Evolutionary conservation across 768 basidiomycete genomes (phyloP).

Genomic region (Cystofilobasidium bisporidii): DNA sequence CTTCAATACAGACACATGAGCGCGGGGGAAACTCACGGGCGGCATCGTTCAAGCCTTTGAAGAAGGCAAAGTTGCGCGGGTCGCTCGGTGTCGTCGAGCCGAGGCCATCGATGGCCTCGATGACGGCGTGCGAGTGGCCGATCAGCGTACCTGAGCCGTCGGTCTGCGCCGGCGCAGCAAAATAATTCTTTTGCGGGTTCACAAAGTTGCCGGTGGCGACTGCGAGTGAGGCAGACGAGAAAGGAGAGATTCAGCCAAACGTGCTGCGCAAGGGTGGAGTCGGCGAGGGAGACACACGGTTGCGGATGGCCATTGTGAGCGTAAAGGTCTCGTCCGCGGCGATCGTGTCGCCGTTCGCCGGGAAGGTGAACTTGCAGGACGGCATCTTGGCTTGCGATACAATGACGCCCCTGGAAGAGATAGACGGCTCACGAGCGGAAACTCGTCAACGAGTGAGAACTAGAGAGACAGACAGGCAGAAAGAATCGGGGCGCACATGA

Average conservation of each 20-base stretch:
- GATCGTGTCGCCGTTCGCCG: slow-evolving; percentile 38
- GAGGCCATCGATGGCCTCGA: slow-evolving; percentile 2
- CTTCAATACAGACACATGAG: neutral
- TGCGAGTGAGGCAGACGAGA: neutral
- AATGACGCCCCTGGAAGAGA: slow-evolving; percentile 3
- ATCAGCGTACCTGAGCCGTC: slow-evolving; percentile 9
- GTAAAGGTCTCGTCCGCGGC: slow-evolving; percentile 48
- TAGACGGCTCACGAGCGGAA: neutral
- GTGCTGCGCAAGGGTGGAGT: neutral
- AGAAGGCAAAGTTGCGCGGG: slow-evolving; percentile 21
- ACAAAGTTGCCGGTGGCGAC: neutral
- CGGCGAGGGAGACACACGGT: neutral
- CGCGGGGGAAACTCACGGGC: neutral
- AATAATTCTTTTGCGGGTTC: slow-evolving; percentile 16
- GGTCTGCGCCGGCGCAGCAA: slow-evolving; percentile 12
- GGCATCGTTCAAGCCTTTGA: slow-evolving; percentile 20
- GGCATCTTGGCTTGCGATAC: slow-evolving; percentile 22
- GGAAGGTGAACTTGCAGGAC: slow-evolving; percentile 39
- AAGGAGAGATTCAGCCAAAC: neutral
- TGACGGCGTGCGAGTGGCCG: slow-evolving; percentile 21
- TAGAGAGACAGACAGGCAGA: too few relatives aligned
- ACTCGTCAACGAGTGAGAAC: neutral
- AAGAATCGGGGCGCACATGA: slow-evolving; percentile 49
- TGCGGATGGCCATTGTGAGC: slow-evolving; percentile 46
- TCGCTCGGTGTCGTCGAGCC: slow-evolving; percentile 13